Conservation (phyloP, 2,329 filamentous ascomycete genomes). For the Talaromyces sp. region DNA sequence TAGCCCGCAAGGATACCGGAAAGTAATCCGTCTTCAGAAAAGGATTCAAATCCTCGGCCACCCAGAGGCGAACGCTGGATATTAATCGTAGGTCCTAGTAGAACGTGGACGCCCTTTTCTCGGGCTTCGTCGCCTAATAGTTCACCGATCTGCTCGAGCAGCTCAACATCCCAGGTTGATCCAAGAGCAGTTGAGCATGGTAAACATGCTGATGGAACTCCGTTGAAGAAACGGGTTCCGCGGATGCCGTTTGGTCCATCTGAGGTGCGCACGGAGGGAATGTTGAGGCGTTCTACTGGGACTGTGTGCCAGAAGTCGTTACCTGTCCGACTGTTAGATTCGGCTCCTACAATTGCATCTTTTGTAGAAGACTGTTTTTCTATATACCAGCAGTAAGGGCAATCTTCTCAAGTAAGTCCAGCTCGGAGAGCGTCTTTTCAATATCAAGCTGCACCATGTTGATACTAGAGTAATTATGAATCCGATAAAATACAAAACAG, state of each 20-base stretch:
- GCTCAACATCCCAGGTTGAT: constrained; percentile 71
- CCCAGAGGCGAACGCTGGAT: constrained; percentile 78
- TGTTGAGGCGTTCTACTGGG: constrained; percentile 59
- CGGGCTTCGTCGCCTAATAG: constrained; percentile 69
- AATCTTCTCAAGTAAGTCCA: constrained; percentile 60
- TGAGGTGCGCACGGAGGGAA: constrained; percentile 64
- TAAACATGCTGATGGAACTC: constrained; percentile 68
- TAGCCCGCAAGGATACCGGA: constrained; percentile 70
- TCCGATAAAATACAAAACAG: neutral
- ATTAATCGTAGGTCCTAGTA: constrained; percentile 75
- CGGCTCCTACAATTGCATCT: too few relatives aligned
- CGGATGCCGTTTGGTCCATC: constrained; percentile 70
- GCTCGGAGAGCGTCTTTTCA: constrained; percentile 50
- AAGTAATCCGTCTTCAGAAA: constrained; percentile 76
- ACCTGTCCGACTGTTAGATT: constrained; percentile 23
- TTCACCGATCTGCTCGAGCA: constrained; percentile 67
- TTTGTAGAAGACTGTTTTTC: neutral
- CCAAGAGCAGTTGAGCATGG: constrained; percentile 76
- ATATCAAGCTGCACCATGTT: constrained; percentile 36
- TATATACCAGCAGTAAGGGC: constrained; percentile 34
- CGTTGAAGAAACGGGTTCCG: constrained; percentile 66
- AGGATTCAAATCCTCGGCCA: constrained; percentile 84
- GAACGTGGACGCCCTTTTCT: constrained; percentile 69
- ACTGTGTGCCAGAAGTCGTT: constrained; percentile 68
- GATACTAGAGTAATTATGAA: neutral